A percentile compares a stretch with the other conserved stretches of the same genome.
These are phyloP conservation scores for Neospermospora avenae DNA, from an alignment of 2,329 filamentous ascomycete genomes.

Conservation along the genomic window DNA sequence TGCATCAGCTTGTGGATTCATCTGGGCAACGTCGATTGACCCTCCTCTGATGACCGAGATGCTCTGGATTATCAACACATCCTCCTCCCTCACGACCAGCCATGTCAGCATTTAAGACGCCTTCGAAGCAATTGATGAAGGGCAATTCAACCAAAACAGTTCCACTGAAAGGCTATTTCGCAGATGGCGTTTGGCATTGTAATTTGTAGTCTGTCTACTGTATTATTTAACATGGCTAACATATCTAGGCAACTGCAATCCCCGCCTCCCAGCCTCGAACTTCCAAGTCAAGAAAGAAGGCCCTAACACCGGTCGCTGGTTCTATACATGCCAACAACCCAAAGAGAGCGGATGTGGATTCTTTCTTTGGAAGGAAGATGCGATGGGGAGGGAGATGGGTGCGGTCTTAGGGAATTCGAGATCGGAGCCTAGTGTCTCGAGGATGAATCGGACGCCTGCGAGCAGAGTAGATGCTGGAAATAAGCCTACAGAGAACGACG, in stretches of 20 bases:
- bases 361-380: conserved; percentile 57
- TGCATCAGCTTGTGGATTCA: background rate
- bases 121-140: conserved; percentile 9
- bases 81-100: background rate
- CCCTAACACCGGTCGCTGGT: conserved; percentile 48
- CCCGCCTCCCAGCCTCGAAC: conserved; percentile 46
- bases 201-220: too few species aligned
- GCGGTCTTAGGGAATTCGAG: conserved; percentile 45
- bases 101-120: conserved; percentile 19
- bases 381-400: conserved; percentile 42
- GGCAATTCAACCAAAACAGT: conserved; percentile 19
- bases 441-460: conserved; percentile 20
- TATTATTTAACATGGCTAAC: conserved; percentile 12
- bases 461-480: conserved; percentile 16
- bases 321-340: conserved; percentile 52
- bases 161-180: conserved; percentile 32
- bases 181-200: conserved; percentile 41
- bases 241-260: conserved; percentile 47
- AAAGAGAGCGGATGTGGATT: conserved; percentile 47
- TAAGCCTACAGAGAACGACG: conserved; percentile 23
- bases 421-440: conserved; percentile 37
- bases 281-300: conserved; percentile 49
- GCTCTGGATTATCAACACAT: background rate
- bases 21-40: background rate
- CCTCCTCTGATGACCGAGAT: background rate